Evolutionary conservation across 2,329 filamentous ascomycete genomes (phyloP).

Genomic region (Phialophora chinensis): DNA sequence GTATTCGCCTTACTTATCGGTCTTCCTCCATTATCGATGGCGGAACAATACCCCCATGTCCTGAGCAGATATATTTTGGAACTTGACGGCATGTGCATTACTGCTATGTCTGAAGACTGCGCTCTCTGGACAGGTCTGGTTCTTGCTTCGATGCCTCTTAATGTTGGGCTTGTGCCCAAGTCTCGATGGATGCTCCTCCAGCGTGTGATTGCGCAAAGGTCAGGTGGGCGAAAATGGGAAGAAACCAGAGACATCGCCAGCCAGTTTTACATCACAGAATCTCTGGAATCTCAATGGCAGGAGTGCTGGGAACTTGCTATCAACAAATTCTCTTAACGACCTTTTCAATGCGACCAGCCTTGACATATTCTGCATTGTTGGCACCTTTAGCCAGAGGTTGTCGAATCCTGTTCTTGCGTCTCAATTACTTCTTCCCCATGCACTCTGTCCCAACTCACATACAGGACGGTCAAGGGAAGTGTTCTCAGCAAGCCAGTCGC

Average conservation of each 20-base stretch:
- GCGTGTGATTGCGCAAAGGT: not conserved
- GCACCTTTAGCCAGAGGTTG: not conserved
- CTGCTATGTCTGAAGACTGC: not conserved
- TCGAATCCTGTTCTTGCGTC: not conserved
- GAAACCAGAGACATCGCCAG: not conserved
- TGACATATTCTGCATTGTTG: not conserved
- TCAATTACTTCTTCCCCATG: too few relatives aligned
- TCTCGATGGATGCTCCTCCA: not conserved
- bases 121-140: not conserved
- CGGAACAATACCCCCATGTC: not conserved
- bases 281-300: not conserved
- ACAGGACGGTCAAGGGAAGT: conserved; percentile 39
- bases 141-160: not conserved
- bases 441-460: conserved; percentile 54
- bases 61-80: not conserved
- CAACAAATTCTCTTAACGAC: not conserved
- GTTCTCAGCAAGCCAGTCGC: not conserved
- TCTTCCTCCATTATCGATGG: not conserved
- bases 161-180: not conserved
- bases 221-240: not conserved
- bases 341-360: not conserved
- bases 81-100: not conserved
- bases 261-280: not conserved
- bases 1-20: not conserved
- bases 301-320: not conserved